Evolutionary conservation across 257 asterid genomes (phyloP), one percentile per base, ranked within the genome.

Genomic region (Craterostigma plantagineum): DNA sequence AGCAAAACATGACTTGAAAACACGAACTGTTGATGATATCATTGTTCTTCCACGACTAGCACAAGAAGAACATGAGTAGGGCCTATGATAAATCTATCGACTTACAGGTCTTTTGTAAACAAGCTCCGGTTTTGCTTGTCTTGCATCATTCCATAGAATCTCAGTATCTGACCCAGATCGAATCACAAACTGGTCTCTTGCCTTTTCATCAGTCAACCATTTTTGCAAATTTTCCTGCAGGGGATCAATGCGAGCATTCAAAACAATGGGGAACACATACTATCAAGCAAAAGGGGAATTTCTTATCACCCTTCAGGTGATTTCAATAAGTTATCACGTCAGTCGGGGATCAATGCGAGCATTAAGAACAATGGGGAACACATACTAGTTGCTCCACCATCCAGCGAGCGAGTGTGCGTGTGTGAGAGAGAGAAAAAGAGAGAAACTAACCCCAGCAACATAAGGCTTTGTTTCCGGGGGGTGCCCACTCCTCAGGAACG

Each of bases 401-500:
- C 30, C 30, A 2, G 4, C 6, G 30, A 23, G 30, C 6, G 30
- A 23, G 30, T 23, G 30, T 23, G 30, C 6, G 30, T 23, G 30
- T 23, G 30, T 23, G 18, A 5, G 38, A 30, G 44, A 12, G 39
- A 18, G 14, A 16, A 37, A 17, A 39, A 38, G 16, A 33, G 11
- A 35, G 51, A 45, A 45, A 34, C 81, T 23, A 45, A 85, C 95
- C 92, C 86, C 86, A 43, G 95, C 91, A 42, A 58, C 40, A 50
- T 83, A 82, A 11, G 86, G 92, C 59, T 57, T 79, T 51, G 70
- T 63, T 54, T 76, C n/a, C 93, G 53, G 95, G 95, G 30, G 93
- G 95, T 43, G 98, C 98, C 98, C 95, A 83, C 58, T 79, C 84
- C 63, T 90, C 95, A 0, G 94, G 95, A 50, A 90, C 87, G 62